phyloP scores from a whole-genome alignment of 1,284 basidiomycete species.

The Exsudoporus floridanus region DNA sequence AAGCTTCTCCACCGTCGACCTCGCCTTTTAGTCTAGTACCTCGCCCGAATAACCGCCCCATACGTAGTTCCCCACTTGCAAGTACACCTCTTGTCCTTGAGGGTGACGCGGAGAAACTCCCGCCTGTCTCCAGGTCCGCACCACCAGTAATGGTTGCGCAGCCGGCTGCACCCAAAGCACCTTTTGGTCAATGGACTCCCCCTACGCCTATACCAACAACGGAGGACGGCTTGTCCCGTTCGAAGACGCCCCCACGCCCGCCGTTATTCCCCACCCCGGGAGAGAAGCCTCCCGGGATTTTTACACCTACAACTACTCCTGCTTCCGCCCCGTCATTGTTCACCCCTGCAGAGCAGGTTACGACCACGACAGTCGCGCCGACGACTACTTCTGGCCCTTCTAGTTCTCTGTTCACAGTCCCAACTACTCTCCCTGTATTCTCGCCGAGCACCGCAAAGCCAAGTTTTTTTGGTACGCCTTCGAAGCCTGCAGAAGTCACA shows the following conservation, averaged over 20 bases:
- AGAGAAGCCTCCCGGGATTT: slow-evolving; percentile 16
- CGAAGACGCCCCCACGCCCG: slow-evolving; percentile 46
- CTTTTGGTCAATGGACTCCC: slow-evolving; percentile 33
- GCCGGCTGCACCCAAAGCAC: slow-evolving; percentile 39
- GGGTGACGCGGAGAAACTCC: slow-evolving; percentile 34
- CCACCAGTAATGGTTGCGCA: slow-evolving; percentile 27
- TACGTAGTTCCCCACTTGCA: slow-evolving; percentile 63
- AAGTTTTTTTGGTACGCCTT: slow-evolving; percentile 6
- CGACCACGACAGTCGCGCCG: background rate
- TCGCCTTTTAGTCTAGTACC: slow-evolving; percentile 43
- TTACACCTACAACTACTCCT: background rate
- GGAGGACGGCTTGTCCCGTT: slow-evolving; percentile 27
- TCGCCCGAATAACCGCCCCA: slow-evolving; percentile 54
- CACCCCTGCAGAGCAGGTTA: background rate
- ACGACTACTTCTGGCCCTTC: background rate
- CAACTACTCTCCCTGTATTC: slow-evolving; percentile 6
- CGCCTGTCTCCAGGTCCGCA: slow-evolving; percentile 26
- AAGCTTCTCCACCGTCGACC: slow-evolving; percentile 13
- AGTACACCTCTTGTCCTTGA: slow-evolving; percentile 46
- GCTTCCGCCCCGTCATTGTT: background rate
- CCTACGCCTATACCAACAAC: slow-evolving; percentile 2
- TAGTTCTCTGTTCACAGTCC: background rate
- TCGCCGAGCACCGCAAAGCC: background rate
- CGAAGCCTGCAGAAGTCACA: slow-evolving; percentile 12
- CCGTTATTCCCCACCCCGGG: slow-evolving; percentile 5